Conservation (phyloP, 169 alveolate species). For the Perkinsus olseni region DNA sequence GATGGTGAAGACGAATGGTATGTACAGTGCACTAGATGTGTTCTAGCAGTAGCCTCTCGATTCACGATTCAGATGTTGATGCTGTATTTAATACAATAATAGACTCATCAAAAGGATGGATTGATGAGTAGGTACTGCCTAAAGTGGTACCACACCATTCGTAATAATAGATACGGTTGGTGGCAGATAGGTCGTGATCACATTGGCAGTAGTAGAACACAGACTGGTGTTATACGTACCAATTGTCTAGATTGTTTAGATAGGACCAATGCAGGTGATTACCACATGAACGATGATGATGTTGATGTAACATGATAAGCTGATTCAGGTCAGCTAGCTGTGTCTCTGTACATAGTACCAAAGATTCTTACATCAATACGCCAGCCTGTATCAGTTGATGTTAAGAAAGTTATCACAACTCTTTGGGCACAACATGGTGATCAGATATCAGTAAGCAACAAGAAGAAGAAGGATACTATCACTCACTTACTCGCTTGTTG, state of each 20-base stretch:
- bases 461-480: neutral
- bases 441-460: neutral
- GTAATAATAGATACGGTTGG: neutral
- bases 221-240: conserved; percentile 75
- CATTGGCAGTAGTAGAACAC: conserved; percentile 21
- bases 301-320: neutral
- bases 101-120: neutral
- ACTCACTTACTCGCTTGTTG: neutral
- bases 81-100: neutral
- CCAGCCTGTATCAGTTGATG: neutral
- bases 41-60: neutral
- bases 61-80: neutral
- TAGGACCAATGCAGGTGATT: conserved; percentile 62
- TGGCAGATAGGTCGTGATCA: neutral
- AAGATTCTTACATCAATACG: neutral
- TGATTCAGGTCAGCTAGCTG: neutral
- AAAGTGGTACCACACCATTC: neutral
- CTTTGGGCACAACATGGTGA: neutral
- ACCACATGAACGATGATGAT: neutral
- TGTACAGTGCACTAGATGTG: neutral
- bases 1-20: neutral
- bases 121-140: neutral
- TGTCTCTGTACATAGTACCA: neutral
- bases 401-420: neutral
- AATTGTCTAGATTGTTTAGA: conserved; percentile 80